These are phyloP conservation scores for Auriscalpium microsporum DNA, from an alignment of 768 basidiomycete genomes.

Conservation along the genomic window DNA sequence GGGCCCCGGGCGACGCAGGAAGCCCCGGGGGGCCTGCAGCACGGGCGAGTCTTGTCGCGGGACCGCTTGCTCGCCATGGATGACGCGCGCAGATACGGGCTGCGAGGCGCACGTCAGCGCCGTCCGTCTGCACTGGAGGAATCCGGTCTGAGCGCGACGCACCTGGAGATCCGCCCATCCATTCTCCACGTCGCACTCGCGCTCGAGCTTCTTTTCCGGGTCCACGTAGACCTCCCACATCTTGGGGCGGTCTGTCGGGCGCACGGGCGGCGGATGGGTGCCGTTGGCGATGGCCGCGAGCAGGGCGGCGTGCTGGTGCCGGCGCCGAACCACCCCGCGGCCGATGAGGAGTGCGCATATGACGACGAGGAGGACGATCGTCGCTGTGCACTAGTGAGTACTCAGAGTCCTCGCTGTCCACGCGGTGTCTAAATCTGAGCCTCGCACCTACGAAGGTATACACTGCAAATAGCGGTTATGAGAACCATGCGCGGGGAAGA, in stretches of 20 bases:
- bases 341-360: background rate
- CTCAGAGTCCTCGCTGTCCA: background rate
- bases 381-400: background rate
- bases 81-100: background rate
- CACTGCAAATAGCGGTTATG: background rate
- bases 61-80: background rate
- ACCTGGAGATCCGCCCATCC: slow-evolving; percentile 4
- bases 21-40: too few species aligned
- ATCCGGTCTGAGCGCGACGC: background rate
- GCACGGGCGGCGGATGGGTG: background rate
- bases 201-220: background rate
- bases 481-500: background rate
- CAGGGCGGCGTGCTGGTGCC: background rate
- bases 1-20: too few species aligned
- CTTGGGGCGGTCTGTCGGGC: background rate
- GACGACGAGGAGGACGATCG: background rate
- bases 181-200: background rate
- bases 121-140: background rate
- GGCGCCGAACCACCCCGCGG: slow-evolving; percentile 4
- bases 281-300: background rate
- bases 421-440: too few species aligned
- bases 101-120: background rate
- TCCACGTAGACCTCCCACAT: slow-evolving; percentile 3
- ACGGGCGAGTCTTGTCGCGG: too few species aligned
- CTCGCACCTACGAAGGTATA: background rate